Evolutionary conservation across 164 flowering plant genomes (phyloP).

Genomic region (Aristolochia californica): DNA sequence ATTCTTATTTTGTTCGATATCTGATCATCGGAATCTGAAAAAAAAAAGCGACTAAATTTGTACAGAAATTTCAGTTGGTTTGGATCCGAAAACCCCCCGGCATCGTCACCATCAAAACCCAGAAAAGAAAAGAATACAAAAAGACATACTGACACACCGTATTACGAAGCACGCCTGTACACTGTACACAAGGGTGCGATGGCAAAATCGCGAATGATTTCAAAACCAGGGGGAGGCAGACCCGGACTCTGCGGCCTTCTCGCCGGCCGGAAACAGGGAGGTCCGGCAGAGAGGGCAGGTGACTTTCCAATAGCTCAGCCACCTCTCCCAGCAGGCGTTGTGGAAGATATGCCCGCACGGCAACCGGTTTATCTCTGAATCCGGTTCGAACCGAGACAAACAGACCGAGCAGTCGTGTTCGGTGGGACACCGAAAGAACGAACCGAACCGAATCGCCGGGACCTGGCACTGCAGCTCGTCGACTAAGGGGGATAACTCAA

Average conservation of each 20-base stretch:
- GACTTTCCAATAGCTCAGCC: conserved; percentile 59
- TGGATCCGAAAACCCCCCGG: too few species aligned
- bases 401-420: conserved; percentile 60
- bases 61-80: too few species aligned
- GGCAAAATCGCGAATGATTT: not conserved
- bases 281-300: conserved; percentile 74
- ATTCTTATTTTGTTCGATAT: too few species aligned
- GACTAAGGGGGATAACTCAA: conserved; percentile 13
- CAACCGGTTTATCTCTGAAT: conserved; percentile 46
- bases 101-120: too few species aligned
- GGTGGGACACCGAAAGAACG: conserved; percentile 10
- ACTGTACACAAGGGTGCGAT: not conserved
- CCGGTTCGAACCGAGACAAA: conserved; percentile 39
- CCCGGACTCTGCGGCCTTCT: too few species aligned
- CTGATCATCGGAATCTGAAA: too few species aligned
- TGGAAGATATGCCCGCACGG: conserved; percentile 71
- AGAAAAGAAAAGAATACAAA: not conserved
- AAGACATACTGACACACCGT: not conserved
- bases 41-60: too few species aligned
- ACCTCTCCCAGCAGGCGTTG: conserved; percentile 54
- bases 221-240: not conserved
- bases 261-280: conserved; percentile 29
- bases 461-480: conserved; percentile 37
- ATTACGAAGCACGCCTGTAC: not conserved
- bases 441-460: conserved; percentile 33